These are phyloP conservation scores for Alternaria alternata DNA, from an alignment of 2,329 filamentous ascomycete species.

Conservation along the genomic window DNA sequence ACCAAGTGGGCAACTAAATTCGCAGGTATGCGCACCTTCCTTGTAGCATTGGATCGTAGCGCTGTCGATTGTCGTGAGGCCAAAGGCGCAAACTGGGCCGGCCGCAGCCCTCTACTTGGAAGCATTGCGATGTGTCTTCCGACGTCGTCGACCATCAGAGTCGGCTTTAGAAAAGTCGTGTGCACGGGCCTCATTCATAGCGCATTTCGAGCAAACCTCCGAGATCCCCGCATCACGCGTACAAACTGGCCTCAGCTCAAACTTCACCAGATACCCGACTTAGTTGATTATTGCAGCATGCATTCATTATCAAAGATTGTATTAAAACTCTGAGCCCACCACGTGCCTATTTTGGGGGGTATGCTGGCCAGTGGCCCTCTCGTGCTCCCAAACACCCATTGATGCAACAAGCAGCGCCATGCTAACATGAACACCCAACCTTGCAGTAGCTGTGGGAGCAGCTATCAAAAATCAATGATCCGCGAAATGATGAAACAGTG, in stretches of 20 bases:
- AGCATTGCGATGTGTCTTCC: slow-evolving; percentile 54
- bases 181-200: slow-evolving; percentile 20
- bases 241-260: background rate
- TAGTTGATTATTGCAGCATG: slow-evolving; percentile 12
- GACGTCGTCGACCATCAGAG: slow-evolving; percentile 19
- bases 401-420: slow-evolving; percentile 19
- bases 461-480: background rate
- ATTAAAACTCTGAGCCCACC: slow-evolving; percentile 16
- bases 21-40: slow-evolving; percentile 43
- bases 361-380: slow-evolving; percentile 20
- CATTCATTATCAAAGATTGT: slow-evolving; percentile 17
- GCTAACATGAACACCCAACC: background rate
- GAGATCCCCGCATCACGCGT: slow-evolving; percentile 18
- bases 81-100: slow-evolving; percentile 39
- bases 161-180: slow-evolving; percentile 29
- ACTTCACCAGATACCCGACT: background rate
- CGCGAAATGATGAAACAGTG: slow-evolving; percentile 10
- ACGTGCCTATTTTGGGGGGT: slow-evolving; percentile 29
- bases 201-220: slow-evolving; percentile 14
- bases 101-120: slow-evolving; percentile 58
- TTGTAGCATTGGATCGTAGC: slow-evolving; percentile 33
- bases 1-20: slow-evolving; percentile 4
- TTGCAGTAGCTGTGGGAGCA: slow-evolving; percentile 2
- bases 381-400: slow-evolving; percentile 21
- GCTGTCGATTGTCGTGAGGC: slow-evolving; percentile 33